Conservation (phyloP, 1,284 basidiomycete genomes). For the Ganoderma resinaceum region DNA sequence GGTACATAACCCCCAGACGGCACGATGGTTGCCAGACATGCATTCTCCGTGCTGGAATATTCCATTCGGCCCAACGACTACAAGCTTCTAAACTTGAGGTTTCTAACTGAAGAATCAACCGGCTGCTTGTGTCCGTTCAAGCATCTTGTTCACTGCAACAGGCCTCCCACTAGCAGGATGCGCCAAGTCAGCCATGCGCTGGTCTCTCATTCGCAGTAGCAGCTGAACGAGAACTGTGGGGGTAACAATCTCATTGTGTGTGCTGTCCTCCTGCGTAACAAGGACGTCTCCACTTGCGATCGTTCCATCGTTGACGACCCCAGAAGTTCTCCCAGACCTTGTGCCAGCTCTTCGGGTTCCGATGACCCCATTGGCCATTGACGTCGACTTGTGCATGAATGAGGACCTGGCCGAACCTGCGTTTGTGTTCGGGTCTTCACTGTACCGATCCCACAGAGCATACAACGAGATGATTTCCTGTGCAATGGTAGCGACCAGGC, state of each 20-base stretch:
- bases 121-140: slow-evolving; percentile 72
- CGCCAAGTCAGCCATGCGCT: slow-evolving; percentile 63
- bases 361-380: neutral
- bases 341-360: slow-evolving; percentile 19
- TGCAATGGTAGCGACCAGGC: slow-evolving; percentile 84
- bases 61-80: neutral
- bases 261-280: slow-evolving; percentile 37
- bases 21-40: neutral
- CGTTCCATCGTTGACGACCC: slow-evolving; percentile 30
- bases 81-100: neutral
- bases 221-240: slow-evolving; percentile 60
- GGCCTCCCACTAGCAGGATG: slow-evolving; percentile 58
- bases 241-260: slow-evolving; percentile 50
- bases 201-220: slow-evolving; percentile 74
- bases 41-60: neutral
- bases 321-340: slow-evolving; percentile 34
- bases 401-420: slow-evolving; percentile 34
- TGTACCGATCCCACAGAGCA: slow-evolving; percentile 85
- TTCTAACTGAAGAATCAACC: slow-evolving; percentile 43
- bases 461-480: slow-evolving; percentile 94
- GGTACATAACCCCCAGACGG: neutral
- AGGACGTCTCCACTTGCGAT: slow-evolving; percentile 33
- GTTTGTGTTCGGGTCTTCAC: slow-evolving; percentile 53
- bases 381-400: slow-evolving; percentile 15
- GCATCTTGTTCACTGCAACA: slow-evolving; percentile 66